Base-by-base conservation (phyloP, 306 rosid genomes). In the Lithocarpus polystachyus region DNA sequence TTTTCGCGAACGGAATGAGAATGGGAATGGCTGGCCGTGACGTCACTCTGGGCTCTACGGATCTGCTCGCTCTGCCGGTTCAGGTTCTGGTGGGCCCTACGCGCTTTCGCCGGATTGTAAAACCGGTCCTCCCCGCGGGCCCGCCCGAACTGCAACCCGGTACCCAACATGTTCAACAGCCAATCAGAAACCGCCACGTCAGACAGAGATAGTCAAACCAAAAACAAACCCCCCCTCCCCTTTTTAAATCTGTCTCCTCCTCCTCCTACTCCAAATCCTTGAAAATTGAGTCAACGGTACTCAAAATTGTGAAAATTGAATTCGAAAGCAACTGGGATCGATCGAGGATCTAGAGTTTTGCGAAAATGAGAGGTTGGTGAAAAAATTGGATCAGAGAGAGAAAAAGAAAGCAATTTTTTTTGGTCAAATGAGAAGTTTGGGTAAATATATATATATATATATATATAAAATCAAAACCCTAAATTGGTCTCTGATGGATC, bases 41-140 rank as follows among this genome's bases (percentile, higher is more conserved):
- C 88, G 45, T 86, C 92, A 79, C 89, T 89, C 52, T 88, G 82
- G 74, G 86, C 91, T 79, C 92, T 77, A 4, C 89, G 84, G 6
- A 89, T 77, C 67, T 56, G 84, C 26, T 89, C 93, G 45, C 65
- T 84, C 33, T 78, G 88, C 73, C 78, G 65, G 72, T 73, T 73
- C 29, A 86, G 87, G 40, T 71, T 71, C 43, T 86, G 88, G 28
- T 84, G 81, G 7, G 84, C 77, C 67, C 84, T 80, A 18, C 96
- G 89, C 59, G 86, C 92, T 68, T 86, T 89, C 1, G 80, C 81
- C 29, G 94, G 81, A 62, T 82, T 75, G 76, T 87, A 85, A 40
- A 89, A 92, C 22, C 98, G 89, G 80, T 90, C 94, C 74, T 90
- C 93, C 13, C 95, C 97, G 19, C 86, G 89, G 68, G 78, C 92